Base-by-base conservation (phyloP, 1,139 yeast genomes). In the Candida labiduridarum region DNA sequence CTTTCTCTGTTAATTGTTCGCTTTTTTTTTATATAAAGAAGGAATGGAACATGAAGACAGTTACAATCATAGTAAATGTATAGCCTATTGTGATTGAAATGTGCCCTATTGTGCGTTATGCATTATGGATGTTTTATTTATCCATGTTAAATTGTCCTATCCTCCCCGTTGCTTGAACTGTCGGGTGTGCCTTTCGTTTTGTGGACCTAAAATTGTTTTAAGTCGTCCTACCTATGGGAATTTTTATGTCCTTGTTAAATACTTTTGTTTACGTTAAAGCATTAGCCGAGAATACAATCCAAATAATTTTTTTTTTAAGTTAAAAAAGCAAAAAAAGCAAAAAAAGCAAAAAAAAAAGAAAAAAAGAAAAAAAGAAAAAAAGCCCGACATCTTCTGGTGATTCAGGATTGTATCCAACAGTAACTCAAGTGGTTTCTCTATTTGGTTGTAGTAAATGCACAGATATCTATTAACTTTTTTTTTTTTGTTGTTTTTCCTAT, bases 271-370 rank as follows among this genome's bases (percentile, higher is more conserved):
- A 38, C 16, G 10, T 38, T 38, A 38, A 12, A 14, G 9, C 12
- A 38, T 38, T 38, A 38, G 41, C 41, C 41, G 41, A 38, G 22
- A 38, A 12, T 6, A 38, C 27, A 38, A 38, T 22, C 40, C 12
- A 19, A 16, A 14, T n/a, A 34, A 14, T 19, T 19, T 19, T 19
- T 19, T 19, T 19, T 19, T 19, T 11, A 31, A 7, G 8, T 14
- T 11, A 19, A 19, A 19, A 19, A 19, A 19, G 4, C 3, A 19
- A 19, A 19, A 19, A 4, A 19, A 19, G 4, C n/a, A 19, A 4
- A 19, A 19, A 19, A 19, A 19, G 4, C 22, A 19, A 19, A 19
- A 19, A 19, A 19, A 19, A 19, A 19, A 19, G n/a, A 19, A 19
- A 19, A 19, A 19, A 19, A 19, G 4, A 19, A 19, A 19, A 19